Percentiles rank a stretch among this genome's conserved stretches.
These are phyloP conservation scores for Ploettnerulaceae sp. DNA, from an alignment of 2,329 filamentous ascomycete genomes.

Conservation along the genomic window DNA sequence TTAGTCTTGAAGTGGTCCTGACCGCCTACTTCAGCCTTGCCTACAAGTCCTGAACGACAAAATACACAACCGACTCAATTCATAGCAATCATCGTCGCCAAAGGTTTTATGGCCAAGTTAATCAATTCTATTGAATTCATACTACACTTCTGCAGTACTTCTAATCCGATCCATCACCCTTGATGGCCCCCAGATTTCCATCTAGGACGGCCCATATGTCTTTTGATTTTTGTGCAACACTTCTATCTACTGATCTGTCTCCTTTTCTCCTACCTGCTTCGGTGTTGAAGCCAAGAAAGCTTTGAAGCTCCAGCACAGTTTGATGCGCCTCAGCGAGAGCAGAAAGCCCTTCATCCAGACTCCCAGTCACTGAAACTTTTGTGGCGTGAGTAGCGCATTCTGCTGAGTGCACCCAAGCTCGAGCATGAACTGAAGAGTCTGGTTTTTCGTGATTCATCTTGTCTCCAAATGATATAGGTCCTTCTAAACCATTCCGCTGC, in stretches of 20 bases:
- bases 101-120: too few species aligned
- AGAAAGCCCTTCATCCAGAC: constrained; percentile 53
- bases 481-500: constrained; percentile 25
- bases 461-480: constrained; percentile 42
- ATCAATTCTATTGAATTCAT: too few species aligned
- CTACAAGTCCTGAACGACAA: too few species aligned
- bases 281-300: constrained; percentile 39
- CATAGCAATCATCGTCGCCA: too few species aligned
- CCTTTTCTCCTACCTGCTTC: constrained; percentile 2
- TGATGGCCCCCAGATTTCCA: constrained; percentile 32
- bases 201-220: constrained; percentile 32
- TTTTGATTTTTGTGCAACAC: background rate
- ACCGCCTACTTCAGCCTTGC: background rate
- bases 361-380: constrained; percentile 54
- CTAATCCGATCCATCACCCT: constrained; percentile 15
- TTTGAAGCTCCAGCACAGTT: constrained; percentile 45
- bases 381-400: constrained; percentile 56
- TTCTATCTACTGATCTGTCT: background rate
- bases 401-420: constrained; percentile 56
- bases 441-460: constrained; percentile 38
- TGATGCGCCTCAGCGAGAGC: constrained; percentile 50
- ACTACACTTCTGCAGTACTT: background rate
- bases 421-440: constrained; percentile 42
- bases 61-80: too few species aligned
- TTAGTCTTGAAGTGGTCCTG: background rate